Percentiles rank a stretch among this genome's conserved stretches.
phyloP scores from a whole-genome alignment of 257 asterid genomes.

The Forsythia suspensa region DNA sequence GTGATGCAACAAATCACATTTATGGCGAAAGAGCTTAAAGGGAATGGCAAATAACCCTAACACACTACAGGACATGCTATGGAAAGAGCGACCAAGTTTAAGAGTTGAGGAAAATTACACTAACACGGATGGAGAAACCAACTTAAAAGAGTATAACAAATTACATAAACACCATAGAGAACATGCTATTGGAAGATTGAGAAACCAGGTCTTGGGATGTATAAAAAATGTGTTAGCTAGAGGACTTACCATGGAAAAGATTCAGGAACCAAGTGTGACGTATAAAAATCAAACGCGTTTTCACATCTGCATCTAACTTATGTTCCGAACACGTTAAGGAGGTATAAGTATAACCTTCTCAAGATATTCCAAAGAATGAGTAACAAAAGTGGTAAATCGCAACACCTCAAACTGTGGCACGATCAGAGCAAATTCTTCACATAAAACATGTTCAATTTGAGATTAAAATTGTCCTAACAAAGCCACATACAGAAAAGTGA shows the following conservation, averaged over 20 bases:
- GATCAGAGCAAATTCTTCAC: background rate
- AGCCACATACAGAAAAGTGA: background rate
- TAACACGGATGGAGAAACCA: too few relatives aligned
- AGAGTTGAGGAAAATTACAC: background rate
- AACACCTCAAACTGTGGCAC: background rate
- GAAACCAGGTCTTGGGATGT: background rate
- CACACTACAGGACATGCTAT: too few relatives aligned
- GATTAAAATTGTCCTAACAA: background rate
- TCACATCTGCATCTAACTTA: background rate
- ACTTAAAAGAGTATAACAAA: background rate
- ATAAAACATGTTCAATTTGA: background rate
- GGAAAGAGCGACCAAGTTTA: background rate
- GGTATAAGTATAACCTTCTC: background rate
- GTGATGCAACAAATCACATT: too few relatives aligned
- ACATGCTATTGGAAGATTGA: background rate
- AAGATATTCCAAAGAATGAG: background rate
- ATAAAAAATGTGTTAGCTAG: background rate
- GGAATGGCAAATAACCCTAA: too few relatives aligned
- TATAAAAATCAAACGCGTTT: background rate
- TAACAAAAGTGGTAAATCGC: background rate
- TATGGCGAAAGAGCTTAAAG: too few relatives aligned
- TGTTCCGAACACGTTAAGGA: background rate
- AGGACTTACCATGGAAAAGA: background rate
- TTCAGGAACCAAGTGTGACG: background rate
- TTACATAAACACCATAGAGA: background rate